These are phyloP conservation scores for Ormosia emarginata DNA, from an alignment of 306 rosid species.

Conservation along the genomic window DNA sequence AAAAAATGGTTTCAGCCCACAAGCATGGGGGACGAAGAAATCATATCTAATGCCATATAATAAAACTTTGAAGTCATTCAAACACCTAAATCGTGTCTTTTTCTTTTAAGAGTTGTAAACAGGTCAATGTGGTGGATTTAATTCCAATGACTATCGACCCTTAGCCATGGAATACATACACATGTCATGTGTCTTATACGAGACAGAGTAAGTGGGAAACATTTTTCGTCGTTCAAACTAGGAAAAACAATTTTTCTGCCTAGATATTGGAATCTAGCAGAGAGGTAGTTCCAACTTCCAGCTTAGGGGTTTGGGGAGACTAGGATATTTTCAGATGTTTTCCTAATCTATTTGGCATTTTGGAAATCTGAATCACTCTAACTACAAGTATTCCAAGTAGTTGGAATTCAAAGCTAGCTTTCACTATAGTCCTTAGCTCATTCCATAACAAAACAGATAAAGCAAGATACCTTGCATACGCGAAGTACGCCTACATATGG, in stretches of 20 bases:
- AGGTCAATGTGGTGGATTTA: too few species aligned
- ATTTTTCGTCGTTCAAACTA: background rate
- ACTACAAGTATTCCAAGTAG: background rate
- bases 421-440: background rate
- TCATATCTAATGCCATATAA: too few species aligned
- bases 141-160: too few species aligned
- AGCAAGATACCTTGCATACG: background rate
- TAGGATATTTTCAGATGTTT: too few species aligned
- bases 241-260: background rate
- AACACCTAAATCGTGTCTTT: too few species aligned
- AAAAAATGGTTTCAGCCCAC: too few species aligned
- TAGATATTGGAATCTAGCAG: background rate
- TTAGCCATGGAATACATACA: too few species aligned
- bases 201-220: too few species aligned
- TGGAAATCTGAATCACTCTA: background rate
- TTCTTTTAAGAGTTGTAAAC: too few species aligned
- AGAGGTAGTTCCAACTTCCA: too few species aligned
- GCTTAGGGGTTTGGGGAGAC: background rate
- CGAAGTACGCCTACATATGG: background rate
- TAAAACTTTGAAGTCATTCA: background rate
- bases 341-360: background rate
- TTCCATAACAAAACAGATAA: background rate
- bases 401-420: background rate
- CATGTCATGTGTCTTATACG: too few species aligned
- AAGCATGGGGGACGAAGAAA: too few species aligned